phyloP scores from a whole-genome alignment of 768 basidiomycete genomes.

The Fomitopsis serialis region DNA sequence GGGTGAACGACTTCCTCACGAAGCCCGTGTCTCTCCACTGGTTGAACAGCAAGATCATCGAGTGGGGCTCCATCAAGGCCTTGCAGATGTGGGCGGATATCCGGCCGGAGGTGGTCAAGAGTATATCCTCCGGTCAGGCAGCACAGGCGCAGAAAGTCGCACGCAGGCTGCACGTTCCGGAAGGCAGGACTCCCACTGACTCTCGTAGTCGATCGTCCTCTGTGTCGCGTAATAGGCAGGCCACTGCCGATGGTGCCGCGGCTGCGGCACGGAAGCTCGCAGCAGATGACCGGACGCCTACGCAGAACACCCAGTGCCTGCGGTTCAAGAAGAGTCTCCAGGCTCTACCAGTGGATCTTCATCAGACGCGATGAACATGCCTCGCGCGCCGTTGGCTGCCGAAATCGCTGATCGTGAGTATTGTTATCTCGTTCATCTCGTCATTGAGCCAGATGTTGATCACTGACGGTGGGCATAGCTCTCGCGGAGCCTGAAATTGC shows the following conservation, averaged over 20 bases:
- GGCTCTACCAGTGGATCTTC: background rate
- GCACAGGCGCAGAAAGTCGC: conserved; percentile 44
- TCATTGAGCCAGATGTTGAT: background rate
- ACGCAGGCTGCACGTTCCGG: conserved; percentile 42
- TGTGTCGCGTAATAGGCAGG: conserved; percentile 16
- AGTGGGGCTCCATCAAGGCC: conserved; percentile 98
- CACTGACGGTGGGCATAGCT: background rate
- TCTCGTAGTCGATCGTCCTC: conserved; percentile 36
- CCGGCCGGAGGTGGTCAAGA: conserved; percentile 51
- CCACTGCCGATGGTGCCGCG: conserved; percentile 7
- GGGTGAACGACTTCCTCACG: conserved; percentile 99
- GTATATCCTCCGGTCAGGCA: conserved; percentile 40
- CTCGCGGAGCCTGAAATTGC: background rate
- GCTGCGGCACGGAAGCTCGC: conserved; percentile 7
- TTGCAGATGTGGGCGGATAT: conserved; percentile 89
- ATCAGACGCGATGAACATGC: background rate
- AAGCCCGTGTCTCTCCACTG: conserved; percentile 94
- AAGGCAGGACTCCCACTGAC: conserved; percentile 36
- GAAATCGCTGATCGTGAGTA: background rate
- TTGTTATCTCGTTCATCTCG: background rate
- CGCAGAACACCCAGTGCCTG: background rate
- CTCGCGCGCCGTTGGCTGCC: background rate
- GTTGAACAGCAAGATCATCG: conserved; percentile 97
- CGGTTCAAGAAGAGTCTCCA: background rate
- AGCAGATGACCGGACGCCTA: conserved; percentile 7